phyloP scores from a whole-genome alignment of 2,329 filamentous ascomycete species.

The Albophoma yamanashiensis region DNA sequence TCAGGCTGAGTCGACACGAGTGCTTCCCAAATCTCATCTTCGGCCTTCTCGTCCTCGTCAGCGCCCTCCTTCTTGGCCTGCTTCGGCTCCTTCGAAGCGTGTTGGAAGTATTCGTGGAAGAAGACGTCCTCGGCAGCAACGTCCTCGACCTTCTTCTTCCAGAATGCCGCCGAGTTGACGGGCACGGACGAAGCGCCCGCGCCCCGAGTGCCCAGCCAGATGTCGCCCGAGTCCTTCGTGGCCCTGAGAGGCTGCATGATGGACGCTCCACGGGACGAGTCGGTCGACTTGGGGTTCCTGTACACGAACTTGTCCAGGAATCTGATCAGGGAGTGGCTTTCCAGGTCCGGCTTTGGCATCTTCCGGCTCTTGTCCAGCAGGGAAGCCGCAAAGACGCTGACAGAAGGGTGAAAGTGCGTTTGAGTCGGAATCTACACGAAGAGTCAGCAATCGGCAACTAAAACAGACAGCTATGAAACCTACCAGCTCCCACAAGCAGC shows the following conservation, averaged over 20 bases:
- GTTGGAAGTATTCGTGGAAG: slow-evolving; percentile 94
- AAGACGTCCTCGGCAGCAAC: slow-evolving; percentile 89
- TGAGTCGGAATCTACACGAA: slow-evolving; percentile 21
- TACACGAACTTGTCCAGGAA: slow-evolving; percentile 99
- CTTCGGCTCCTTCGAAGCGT: slow-evolving; percentile 50
- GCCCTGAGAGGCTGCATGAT: slow-evolving; percentile 87
- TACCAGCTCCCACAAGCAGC: slow-evolving; percentile 87
- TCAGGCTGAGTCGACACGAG: slow-evolving; percentile 74
- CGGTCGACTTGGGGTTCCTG: slow-evolving; percentile 71
- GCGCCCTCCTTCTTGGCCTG: slow-evolving; percentile 44
- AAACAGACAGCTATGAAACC: slow-evolving; percentile 16
- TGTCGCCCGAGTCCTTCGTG: slow-evolving; percentile 41
- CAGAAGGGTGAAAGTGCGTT: slow-evolving; percentile 85
- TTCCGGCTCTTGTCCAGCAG: slow-evolving; percentile 60
- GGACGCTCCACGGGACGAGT: slow-evolving; percentile 62
- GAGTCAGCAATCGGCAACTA: slow-evolving; percentile 1
- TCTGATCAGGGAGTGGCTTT: slow-evolving; percentile 82
- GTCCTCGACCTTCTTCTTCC: slow-evolving; percentile 80
- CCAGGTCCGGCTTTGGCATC: slow-evolving; percentile 81
- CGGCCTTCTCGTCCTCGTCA: slow-evolving; percentile 41
- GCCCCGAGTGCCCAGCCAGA: slow-evolving; percentile 42
- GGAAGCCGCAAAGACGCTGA: slow-evolving; percentile 68
- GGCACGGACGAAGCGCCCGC: slow-evolving; percentile 23
- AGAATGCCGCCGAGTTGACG: slow-evolving; percentile 84
- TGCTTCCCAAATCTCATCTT: slow-evolving; percentile 87